phyloP scores from a whole-genome alignment of 2,329 filamentous ascomycete genomes.

The Penicillium sp. region DNA sequence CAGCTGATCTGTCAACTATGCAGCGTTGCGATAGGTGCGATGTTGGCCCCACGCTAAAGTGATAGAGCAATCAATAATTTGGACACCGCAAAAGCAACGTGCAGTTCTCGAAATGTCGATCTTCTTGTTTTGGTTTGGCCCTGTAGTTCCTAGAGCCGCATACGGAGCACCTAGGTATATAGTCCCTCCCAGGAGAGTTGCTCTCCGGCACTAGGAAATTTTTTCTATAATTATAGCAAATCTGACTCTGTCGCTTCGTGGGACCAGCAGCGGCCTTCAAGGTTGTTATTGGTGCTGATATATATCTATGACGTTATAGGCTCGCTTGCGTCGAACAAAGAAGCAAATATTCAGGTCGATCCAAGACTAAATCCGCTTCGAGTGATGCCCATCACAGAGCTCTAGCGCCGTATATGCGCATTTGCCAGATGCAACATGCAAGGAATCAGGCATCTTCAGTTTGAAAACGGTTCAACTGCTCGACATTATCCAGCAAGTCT shows the following conservation, averaged over 20 bases:
- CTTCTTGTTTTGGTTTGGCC: constrained; percentile 3
- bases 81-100: neutral
- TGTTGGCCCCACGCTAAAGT: neutral
- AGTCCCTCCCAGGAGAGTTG: too few species aligned
- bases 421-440: too few species aligned
- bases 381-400: too few species aligned
- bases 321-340: too few species aligned
- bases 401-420: too few species aligned
- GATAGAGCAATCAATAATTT: neutral
- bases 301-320: too few species aligned
- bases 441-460: too few species aligned
- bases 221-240: neutral
- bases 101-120: constrained; percentile 4
- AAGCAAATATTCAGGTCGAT: too few species aligned
- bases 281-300: too few species aligned
- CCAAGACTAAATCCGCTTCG: too few species aligned
- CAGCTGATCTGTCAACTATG: neutral
- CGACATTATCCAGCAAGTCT: too few species aligned
- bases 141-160: neutral
- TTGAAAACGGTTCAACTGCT: too few species aligned
- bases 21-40: neutral
- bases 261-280: neutral
- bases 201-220: neutral
- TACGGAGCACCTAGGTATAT: neutral
- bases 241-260: neutral